These are phyloP conservation scores for Fusarium pseudonygamai DNA, from an alignment of 2,329 filamentous ascomycete species.

Conservation along the genomic window DNA sequence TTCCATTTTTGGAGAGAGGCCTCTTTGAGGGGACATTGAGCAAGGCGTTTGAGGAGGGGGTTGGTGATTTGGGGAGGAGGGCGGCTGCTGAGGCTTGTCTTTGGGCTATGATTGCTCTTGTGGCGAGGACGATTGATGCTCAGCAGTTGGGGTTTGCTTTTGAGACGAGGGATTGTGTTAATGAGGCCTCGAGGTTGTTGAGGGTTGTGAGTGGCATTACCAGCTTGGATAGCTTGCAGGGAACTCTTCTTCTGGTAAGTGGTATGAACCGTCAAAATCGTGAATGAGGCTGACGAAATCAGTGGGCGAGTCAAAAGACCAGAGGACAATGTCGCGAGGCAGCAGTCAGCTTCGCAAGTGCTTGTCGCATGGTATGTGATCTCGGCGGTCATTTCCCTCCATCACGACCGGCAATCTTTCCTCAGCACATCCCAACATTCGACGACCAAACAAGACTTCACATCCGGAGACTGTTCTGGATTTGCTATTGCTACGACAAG, in stretches of 20 bases:
- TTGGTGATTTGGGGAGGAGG: neutral
- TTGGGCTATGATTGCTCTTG: conserved; percentile 20
- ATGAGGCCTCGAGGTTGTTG: conserved; percentile 8
- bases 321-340: conserved; percentile 18
- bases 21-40: conserved; percentile 16
- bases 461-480: conserved; percentile 12
- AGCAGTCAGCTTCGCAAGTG: conserved; percentile 11
- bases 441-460: conserved; percentile 10
- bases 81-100: conserved; percentile 17
- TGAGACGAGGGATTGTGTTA: conserved; percentile 1
- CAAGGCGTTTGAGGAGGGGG: conserved; percentile 4
- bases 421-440: conserved; percentile 19
- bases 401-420: conserved; percentile 5
- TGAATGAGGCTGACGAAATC: neutral
- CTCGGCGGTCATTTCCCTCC: conserved; percentile 20
- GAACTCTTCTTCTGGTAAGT: conserved; percentile 22
- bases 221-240: conserved; percentile 14
- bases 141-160: neutral
- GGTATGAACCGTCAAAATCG: accelerated
- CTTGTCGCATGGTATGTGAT: conserved; percentile 29
- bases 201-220: conserved; percentile 12
- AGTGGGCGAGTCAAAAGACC: conserved; percentile 24
- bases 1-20: conserved; percentile 14
- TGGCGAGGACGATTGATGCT: conserved; percentile 4
- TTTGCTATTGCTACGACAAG: conserved; percentile 22